Evolutionary conservation across 495 filamentous ascomycete genomes (phyloP).

Genomic region (Penicillium salamii): DNA sequence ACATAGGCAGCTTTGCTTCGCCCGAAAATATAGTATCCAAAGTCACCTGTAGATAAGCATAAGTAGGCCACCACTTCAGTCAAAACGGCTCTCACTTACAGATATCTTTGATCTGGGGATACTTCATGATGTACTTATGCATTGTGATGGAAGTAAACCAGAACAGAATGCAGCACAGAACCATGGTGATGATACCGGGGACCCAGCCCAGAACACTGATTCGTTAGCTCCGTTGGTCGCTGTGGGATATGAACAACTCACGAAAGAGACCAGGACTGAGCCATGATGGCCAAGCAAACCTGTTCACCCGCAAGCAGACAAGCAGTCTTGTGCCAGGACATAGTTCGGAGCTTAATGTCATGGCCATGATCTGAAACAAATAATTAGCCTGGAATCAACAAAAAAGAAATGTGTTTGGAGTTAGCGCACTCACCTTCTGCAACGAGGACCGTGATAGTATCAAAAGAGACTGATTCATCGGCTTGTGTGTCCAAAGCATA

Average conservation of each 20-base stretch:
- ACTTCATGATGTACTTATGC: slow-evolving; percentile 47
- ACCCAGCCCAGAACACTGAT: slow-evolving; percentile 46
- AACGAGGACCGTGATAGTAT: slow-evolving; percentile 24
- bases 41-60: slow-evolving; percentile 31
- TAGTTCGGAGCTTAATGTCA: slow-evolving; percentile 46
- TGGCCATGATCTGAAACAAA: slow-evolving; percentile 35
- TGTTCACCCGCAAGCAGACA: slow-evolving; percentile 44
- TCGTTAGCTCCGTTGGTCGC: background rate
- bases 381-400: background rate
- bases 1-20: slow-evolving; percentile 32
- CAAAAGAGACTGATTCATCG: slow-evolving; percentile 14
- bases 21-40: slow-evolving; percentile 44
- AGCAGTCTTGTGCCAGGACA: slow-evolving; percentile 49
- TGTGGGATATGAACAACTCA: slow-evolving; percentile 12
- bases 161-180: slow-evolving; percentile 34
- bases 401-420: background rate
- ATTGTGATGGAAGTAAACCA: slow-evolving; percentile 47
- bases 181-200: slow-evolving; percentile 41
- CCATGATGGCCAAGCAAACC: slow-evolving; percentile 50
- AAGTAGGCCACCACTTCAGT: too few relatives aligned
- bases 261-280: slow-evolving; percentile 47
- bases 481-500: slow-evolving; percentile 8
- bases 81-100: slow-evolving; percentile 24
- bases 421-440: slow-evolving; percentile 17
- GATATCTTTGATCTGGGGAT: slow-evolving; percentile 46